These are phyloP conservation scores for Suillus subaureus DNA, from an alignment of 768 basidiomycete genomes.

Conservation along the genomic window DNA sequence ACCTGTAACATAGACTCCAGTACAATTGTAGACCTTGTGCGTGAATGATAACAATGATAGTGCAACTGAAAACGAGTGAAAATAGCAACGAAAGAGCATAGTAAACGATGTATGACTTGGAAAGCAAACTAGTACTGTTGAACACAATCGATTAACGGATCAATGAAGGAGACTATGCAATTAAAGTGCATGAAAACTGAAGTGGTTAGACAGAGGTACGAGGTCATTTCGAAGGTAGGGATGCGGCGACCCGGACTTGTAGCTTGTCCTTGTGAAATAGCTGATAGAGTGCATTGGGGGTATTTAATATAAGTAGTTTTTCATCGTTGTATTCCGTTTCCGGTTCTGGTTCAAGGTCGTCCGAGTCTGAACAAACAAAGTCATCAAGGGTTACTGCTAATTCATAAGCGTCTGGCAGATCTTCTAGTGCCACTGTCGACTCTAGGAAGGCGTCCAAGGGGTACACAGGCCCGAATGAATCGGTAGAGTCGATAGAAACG, in stretches of 20 bases:
- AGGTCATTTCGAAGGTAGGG: background rate
- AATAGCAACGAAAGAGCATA: background rate
- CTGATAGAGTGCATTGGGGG: background rate
- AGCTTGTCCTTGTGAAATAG: background rate
- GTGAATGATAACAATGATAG: background rate
- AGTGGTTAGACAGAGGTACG: background rate
- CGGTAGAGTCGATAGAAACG: background rate
- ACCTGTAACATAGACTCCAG: background rate
- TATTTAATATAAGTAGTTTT: background rate
- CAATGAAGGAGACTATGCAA: background rate
- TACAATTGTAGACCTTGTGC: background rate
- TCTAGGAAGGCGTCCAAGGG: background rate
- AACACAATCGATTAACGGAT: background rate
- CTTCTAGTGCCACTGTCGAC: background rate
- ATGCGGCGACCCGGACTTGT: background rate
- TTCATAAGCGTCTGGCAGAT: background rate
- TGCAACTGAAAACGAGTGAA: background rate
- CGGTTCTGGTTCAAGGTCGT: background rate
- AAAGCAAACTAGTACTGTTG: background rate
- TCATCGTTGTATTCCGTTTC: background rate
- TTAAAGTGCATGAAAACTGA: background rate
- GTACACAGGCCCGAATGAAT: background rate
- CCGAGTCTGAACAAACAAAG: background rate
- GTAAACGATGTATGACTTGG: background rate
- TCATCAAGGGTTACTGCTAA: background rate